A percentile compares a stretch with the other conserved stretches of the same genome.
Evolutionary conservation across 2,329 filamentous ascomycete species (phyloP).

Genomic region (Calycina herbarum): DNA sequence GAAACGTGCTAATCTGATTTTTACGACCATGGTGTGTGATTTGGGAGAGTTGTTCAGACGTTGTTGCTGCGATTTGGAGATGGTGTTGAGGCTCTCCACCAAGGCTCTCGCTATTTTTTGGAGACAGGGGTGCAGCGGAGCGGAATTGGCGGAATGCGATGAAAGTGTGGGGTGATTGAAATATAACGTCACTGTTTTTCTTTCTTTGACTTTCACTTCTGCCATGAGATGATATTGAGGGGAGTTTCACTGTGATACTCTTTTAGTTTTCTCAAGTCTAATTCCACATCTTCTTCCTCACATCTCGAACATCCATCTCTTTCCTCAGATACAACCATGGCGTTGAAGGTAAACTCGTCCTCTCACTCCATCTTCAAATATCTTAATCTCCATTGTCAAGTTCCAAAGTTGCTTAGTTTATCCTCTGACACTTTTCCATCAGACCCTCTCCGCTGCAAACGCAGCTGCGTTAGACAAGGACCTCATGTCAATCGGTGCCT

Average conservation of each 20-base stretch:
- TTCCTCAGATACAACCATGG: background rate
- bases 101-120: background rate
- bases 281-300: background rate
- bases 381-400: background rate
- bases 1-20: constrained; percentile 91
- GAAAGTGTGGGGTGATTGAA: constrained; percentile 21
- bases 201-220: background rate
- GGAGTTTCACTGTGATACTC: no score
- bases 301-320: background rate
- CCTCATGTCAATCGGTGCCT: constrained; percentile 84
- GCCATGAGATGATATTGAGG: background rate
- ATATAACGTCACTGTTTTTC: background rate
- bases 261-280: background rate
- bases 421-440: background rate
- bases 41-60: background rate
- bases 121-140: constrained; percentile 7
- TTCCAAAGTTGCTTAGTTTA: background rate
- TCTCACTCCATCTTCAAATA: no score
- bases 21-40: constrained; percentile 73
- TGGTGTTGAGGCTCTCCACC: background rate
- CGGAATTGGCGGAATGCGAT: background rate
- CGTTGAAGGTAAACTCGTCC: background rate
- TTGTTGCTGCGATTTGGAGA: background rate
- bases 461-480: constrained; percentile 89
- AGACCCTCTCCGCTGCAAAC: constrained; percentile 86